phyloP scores from a whole-genome alignment of 306 rosid species.

The Chamaecrista fasciculata region DNA sequence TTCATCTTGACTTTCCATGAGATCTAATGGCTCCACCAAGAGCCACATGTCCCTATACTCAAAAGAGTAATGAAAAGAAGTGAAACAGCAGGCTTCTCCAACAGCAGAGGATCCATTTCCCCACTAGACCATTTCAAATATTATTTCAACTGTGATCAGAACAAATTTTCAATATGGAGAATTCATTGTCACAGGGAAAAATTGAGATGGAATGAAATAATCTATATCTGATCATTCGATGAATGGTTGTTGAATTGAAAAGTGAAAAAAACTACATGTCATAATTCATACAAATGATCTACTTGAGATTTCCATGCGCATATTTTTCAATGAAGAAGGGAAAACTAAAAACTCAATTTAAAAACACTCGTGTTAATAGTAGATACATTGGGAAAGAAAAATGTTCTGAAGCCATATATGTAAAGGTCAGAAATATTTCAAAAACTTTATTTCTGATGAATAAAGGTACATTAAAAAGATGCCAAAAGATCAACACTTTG shows the following conservation, averaged over 20 bases:
- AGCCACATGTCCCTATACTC: no score
- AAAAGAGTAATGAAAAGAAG: no score
- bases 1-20: no score
- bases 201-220: background rate
- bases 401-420: background rate
- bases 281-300: background rate
- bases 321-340: background rate
- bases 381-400: background rate
- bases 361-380: background rate
- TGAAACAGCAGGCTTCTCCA: no score
- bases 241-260: background rate
- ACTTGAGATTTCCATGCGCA: background rate
- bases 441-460: background rate
- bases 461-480: conserved; percentile 10
- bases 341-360: background rate
- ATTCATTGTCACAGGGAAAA: background rate
- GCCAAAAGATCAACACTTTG: conserved; percentile 15
- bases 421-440: background rate
- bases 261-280: background rate
- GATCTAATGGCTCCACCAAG: no score
- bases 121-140: no score
- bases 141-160: background rate
- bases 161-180: background rate
- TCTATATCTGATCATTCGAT: background rate
- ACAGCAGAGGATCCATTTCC: no score